phyloP scores from a whole-genome alignment of 129 eudicot genomes.

The Ambrosia artemisiifolia region DNA sequence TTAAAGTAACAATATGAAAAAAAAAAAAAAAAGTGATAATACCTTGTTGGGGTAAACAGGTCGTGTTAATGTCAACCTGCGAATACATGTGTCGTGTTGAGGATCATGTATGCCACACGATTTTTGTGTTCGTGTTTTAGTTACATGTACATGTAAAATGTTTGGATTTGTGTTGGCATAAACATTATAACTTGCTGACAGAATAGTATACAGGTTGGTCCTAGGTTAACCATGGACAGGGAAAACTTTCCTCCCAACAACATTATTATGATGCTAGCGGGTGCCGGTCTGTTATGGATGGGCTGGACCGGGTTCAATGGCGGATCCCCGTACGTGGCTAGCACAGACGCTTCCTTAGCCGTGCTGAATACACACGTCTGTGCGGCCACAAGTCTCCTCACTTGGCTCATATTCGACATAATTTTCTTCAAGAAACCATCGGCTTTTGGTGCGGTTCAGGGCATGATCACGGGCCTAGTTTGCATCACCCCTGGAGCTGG shows the following conservation, averaged over 20 bases:
- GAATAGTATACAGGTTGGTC: constrained; percentile 44
- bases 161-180: no score
- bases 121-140: no score
- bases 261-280: constrained; percentile 53
- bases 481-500: constrained; percentile 76
- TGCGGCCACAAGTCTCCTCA: constrained; percentile 54
- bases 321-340: constrained; percentile 56
- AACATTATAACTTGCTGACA: not conserved
- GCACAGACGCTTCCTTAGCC: constrained; percentile 46
- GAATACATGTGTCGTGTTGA: no score
- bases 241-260: constrained; percentile 49
- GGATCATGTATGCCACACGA: no score
- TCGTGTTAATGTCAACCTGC: no score
- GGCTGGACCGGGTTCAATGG: constrained; percentile 79
- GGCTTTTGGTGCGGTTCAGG: constrained; percentile 44
- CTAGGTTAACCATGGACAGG: constrained; percentile 39
- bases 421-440: constrained; percentile 43
- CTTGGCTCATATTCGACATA: constrained; percentile 49
- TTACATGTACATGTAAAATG: no score
- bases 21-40: no score
- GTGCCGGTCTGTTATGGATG: constrained; percentile 66
- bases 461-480: constrained; percentile 62
- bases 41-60: no score
- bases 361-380: constrained; percentile 57
- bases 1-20: no score